Percentiles rank a stretch among this genome's conserved stretches.
Conservation (phyloP, 371 early-diverging fungal genomes). For the Rhizopus delemar region DNA sequence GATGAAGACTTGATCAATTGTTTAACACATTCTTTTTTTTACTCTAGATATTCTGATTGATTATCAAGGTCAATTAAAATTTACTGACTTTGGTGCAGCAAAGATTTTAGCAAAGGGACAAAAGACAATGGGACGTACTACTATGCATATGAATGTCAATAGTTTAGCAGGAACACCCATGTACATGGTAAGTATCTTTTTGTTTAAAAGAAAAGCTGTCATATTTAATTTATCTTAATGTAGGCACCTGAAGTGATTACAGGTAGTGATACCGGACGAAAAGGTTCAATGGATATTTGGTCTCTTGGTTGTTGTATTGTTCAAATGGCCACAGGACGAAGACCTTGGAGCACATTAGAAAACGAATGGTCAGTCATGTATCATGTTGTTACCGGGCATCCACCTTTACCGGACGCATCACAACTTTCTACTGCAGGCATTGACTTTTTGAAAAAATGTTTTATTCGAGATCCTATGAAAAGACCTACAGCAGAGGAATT, state of each 20-base stretch:
- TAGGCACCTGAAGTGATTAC: constrained; percentile 92
- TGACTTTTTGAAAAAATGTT: constrained; percentile 79
- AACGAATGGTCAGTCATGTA: constrained; percentile 95
- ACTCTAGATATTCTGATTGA: constrained; percentile 76
- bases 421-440: constrained; percentile 67
- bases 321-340: constrained; percentile 92
- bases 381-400: constrained; percentile 75
- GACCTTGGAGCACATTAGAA: constrained; percentile 91
- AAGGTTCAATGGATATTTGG: constrained; percentile 94
- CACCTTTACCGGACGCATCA: constrained; percentile 69
- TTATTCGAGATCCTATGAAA: constrained; percentile 70
- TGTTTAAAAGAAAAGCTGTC: neutral
- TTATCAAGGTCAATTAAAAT: constrained; percentile 76
- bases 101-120: constrained; percentile 82
- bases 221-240: neutral
- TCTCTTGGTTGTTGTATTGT: constrained; percentile 91
- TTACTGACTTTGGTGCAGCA: constrained; percentile 90
- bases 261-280: constrained; percentile 72
- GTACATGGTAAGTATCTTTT: constrained; percentile 74
- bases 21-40: neutral
- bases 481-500: constrained; percentile 81
- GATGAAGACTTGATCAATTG: neutral
- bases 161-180: constrained; percentile 93
- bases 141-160: constrained; percentile 60
- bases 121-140: constrained; percentile 69